These are phyloP conservation scores for Candida sonorensis DNA, from an alignment of 805 yeast species.

Conservation along the genomic window DNA sequence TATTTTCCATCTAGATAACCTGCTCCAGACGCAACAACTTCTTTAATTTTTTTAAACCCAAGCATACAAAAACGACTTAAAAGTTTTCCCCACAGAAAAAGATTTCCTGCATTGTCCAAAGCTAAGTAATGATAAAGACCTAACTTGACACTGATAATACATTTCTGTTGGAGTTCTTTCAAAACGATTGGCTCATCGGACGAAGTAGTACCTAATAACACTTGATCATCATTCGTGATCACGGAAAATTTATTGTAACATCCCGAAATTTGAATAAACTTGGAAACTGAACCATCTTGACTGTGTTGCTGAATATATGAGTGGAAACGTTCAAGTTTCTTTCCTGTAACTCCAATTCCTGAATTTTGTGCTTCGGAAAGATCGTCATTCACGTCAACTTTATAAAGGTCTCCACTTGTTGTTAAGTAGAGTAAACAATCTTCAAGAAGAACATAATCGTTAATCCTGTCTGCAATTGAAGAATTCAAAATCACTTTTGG, in stretches of 20 bases:
- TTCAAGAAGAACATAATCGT: constrained; percentile 53
- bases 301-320: constrained; percentile 29
- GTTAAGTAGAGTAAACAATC: constrained; percentile 45
- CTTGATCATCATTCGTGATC: constrained; percentile 45
- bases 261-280: constrained; percentile 47
- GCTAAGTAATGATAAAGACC: constrained; percentile 74
- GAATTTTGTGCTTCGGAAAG: constrained; percentile 8
- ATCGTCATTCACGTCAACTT: constrained; percentile 26
- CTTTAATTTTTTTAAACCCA: constrained; percentile 45
- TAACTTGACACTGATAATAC: constrained; percentile 48
- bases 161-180: constrained; percentile 38
- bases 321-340: constrained; percentile 16
- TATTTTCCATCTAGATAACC: constrained; percentile 31
- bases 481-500: constrained; percentile 31
- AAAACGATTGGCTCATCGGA: constrained; percentile 28
- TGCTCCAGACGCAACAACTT: constrained; percentile 7
- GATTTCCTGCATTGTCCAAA: constrained; percentile 45
- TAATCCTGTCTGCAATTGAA: constrained; percentile 29
- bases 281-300: constrained; percentile 17
- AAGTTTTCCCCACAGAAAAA: constrained; percentile 66
- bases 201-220: constrained; percentile 33
- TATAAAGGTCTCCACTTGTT: constrained; percentile 33
- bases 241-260: constrained; percentile 48
- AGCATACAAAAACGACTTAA: constrained; percentile 57
- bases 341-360: too few species aligned